Base-by-base conservation (phyloP, 352 stramenopile species). In the Pythium diclinum region DNA sequence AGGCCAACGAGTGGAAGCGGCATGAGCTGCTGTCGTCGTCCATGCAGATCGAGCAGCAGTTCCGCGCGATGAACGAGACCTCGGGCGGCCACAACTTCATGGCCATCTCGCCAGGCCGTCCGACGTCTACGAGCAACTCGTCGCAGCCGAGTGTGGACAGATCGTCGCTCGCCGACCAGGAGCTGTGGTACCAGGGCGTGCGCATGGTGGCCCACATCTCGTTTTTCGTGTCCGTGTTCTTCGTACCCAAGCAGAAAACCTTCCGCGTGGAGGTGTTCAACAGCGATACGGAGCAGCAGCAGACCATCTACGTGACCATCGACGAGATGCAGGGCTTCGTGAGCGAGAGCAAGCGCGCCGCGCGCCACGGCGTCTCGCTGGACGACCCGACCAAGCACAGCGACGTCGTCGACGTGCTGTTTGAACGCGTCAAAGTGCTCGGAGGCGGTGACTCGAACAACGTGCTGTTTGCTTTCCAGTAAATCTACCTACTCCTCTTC, bases 191-290 rank as follows among this genome's bases (percentile, higher is more conserved):
- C 60, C 82, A 91, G 55, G 85, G 85, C 32, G 81, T 84, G 55
- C 77, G 81, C 7, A 74, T 76, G 28, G 67, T 93, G 42, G 73
- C 84, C 16, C 77, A 83, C 55, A 68, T 83, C 32, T 80, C 79
- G 32, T 87, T 93, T 63, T 91, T 91, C 61, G 68, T 93, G n/a
- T 85, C 85, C 17, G 56, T 91, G 33, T 88, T 87, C 53, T 78
- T 77, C 60, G 82, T 88, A 17, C 73, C 74, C 54, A 87, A 75
- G 72, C 81, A 91, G 53, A 67, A 69, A 44, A 71, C 87, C 48
- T 88, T 90, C 63, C 78, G 82, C 17, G 79, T 93, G 30, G 83
- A 93, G 48, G 65, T 89, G 6, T 90, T 93, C 59, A 91, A 91
- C 61, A 91, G 76, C 63, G 82, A 93, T 58, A 89, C 78, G 16